These are phyloP conservation scores for Daldinia eschscholtzii DNA, from an alignment of 2,329 filamentous ascomycete species.

Conservation along the genomic window DNA sequence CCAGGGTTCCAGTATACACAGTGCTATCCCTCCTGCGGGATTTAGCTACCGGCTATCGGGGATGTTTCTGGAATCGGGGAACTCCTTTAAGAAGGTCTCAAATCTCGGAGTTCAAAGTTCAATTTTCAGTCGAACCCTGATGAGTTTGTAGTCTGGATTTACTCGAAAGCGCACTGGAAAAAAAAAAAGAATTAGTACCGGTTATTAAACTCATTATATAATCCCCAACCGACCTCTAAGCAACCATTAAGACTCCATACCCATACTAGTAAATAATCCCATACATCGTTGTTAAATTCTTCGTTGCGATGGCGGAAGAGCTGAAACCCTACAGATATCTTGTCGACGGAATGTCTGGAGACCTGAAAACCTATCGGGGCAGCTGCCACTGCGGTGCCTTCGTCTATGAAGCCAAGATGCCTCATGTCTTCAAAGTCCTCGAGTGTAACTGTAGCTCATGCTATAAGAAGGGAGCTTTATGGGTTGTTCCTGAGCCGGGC, in stretches of 20 bases:
- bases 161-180: neutral
- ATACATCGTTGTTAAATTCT: conserved; percentile 5
- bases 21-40: conserved; percentile 7
- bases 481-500: conserved; percentile 47
- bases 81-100: conserved; percentile 10
- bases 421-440: conserved; percentile 67
- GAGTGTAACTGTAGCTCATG: conserved; percentile 79
- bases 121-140: neutral
- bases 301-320: conserved; percentile 42
- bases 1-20: neutral
- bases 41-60: conserved; percentile 7
- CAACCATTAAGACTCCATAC: conserved; percentile 5
- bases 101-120: neutral
- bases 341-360: conserved; percentile 42
- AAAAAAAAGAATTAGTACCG: neutral
- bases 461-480: conserved; percentile 62
- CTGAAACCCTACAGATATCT: conserved; percentile 8
- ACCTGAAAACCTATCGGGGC: conserved; percentile 62
- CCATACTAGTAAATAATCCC: neutral
- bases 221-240: neutral
- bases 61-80: conserved; percentile 5
- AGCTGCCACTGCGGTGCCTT: conserved; percentile 70
- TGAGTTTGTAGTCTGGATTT: conserved; percentile 2
- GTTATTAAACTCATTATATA: conserved; percentile 4
- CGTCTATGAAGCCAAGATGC: conserved; percentile 64